Evolutionary conservation across 306 rosid species (phyloP), one percentile per base, ranked within the genome.

Genomic region (Trichosanthes truncata): DNA sequence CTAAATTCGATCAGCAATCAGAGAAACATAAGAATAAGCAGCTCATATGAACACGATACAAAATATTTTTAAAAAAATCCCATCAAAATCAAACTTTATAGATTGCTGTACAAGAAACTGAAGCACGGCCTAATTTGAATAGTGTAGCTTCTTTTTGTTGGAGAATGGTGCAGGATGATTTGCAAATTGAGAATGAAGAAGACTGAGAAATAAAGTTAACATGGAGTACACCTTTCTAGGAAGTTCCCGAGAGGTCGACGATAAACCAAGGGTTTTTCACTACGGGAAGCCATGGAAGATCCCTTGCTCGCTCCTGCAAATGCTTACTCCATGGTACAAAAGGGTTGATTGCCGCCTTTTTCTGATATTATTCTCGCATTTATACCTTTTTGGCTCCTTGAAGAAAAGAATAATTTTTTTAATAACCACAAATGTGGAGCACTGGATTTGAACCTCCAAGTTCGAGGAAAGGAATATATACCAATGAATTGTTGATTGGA

Each of bases 281-380:
- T 14, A 25, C 15, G 7, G 23, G 59, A 73, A 48, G 77, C 77
- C 77, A 73, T 73, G 48, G 77, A 73, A 73, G 77, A 73, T 73
- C 77, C 77, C 77, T 73, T 73, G 77, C 77, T 73, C 59, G 21
- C 43, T 73, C 15, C 77, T 14, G 40, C 77, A 40, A 68, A 68
- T 41, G 75, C 9, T 68, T n/a, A 68, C 4, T 68, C 51, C 0
- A 1, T 7, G 12, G 6, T 4, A 7, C 73, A 66, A 66, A 68
- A 40, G 10, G 23, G 20, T 38, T 41, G 53, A 31, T 43, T 69
- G 53, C 55, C 36, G 35, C 36, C 40, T 71, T 71, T 66, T 21
- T 4, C 18, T 38, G 3, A n/a, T 12, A 68, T 40, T 9, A 41
- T 68, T 68, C 75, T 21, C 52, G 3, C 14, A 40, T n/a, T 40